Conservation (phyloP, 257 asterid species). For the Fraxinus quadrangulata region DNA sequence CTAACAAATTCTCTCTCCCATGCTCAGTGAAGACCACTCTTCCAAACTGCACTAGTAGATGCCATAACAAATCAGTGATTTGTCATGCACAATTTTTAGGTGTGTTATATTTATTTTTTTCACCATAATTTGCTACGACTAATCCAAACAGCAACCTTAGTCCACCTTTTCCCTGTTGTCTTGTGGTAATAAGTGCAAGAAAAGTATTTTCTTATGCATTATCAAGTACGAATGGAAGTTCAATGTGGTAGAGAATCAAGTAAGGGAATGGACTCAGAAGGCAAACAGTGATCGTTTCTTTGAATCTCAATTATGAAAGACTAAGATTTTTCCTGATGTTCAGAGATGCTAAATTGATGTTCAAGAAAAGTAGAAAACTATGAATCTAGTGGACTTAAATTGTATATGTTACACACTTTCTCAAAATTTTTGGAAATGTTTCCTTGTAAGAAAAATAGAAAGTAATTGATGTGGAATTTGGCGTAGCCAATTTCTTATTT, state of each 20-base stretch:
- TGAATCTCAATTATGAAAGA: neutral
- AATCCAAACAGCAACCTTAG: neutral
- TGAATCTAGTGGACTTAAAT: neutral
- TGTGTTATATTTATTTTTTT: neutral
- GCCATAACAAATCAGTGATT: neutral
- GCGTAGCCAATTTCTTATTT: neutral
- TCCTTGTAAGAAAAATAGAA: neutral
- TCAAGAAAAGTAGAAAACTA: neutral
- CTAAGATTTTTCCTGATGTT: neutral
- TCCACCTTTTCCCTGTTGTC: neutral
- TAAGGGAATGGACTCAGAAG: neutral
- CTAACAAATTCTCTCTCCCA: neutral
- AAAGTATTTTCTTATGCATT: neutral
- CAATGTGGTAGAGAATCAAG: neutral
- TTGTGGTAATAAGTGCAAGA: neutral
- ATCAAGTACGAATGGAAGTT: neutral
- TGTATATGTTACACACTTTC: neutral
- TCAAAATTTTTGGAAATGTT: neutral
- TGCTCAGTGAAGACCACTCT: neutral
- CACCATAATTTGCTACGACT: neutral
- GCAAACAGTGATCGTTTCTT: neutral
- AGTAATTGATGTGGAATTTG: neutral
- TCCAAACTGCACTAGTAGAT: conserved; percentile 2
- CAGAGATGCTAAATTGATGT: neutral
- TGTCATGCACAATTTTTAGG: neutral